These are phyloP conservation scores for Xylariaceae sp. DNA, from an alignment of 2,329 filamentous ascomycete genomes.

Conservation along the genomic window DNA sequence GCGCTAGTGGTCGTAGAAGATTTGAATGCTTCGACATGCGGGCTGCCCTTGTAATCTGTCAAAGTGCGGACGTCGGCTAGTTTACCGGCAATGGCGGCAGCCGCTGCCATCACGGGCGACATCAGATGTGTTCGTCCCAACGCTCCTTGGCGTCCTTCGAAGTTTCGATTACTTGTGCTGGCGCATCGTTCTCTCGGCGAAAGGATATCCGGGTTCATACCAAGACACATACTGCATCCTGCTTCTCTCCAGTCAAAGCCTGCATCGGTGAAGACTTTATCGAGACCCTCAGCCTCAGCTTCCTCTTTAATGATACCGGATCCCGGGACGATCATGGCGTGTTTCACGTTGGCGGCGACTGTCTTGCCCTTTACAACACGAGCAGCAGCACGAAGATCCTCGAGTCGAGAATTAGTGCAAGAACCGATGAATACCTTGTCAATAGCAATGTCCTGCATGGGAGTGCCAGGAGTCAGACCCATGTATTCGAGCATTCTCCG, in stretches of 20 bases:
- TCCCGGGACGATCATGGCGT: slow-evolving; percentile 93
- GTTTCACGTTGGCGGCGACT: slow-evolving; percentile 82
- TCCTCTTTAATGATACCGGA: slow-evolving; percentile 91
- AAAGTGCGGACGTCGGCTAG: slow-evolving; percentile 87
- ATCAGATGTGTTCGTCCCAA: slow-evolving; percentile 89
- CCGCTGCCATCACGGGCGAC: slow-evolving; percentile 95
- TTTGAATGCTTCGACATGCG: slow-evolving; percentile 56
- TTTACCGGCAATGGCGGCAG: slow-evolving; percentile 83
- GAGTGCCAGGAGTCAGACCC: slow-evolving; percentile 81
- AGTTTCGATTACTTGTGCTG: slow-evolving; percentile 94
- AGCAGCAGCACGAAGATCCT: slow-evolving; percentile 87
- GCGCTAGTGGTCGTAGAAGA: slow-evolving; percentile 33
- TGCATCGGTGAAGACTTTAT: slow-evolving; percentile 86
- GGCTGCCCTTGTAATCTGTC: slow-evolving; percentile 55
- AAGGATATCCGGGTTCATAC: slow-evolving; percentile 98
- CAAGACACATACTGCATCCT: slow-evolving; percentile 97
- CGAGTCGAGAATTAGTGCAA: slow-evolving; percentile 95
- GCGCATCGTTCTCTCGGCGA: slow-evolving; percentile 90
- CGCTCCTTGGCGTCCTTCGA: slow-evolving; percentile 93
- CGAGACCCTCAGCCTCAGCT: slow-evolving; percentile 86
- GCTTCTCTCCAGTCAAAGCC: slow-evolving; percentile 98
- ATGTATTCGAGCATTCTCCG: slow-evolving; percentile 90
- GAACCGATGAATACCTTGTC: slow-evolving; percentile 99
- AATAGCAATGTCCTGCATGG: slow-evolving; percentile 84
- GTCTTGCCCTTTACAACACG: slow-evolving; percentile 82